These are phyloP conservation scores for Aspergillus ruber DNA, from an alignment of 2,329 filamentous ascomycete genomes.

Conservation along the genomic window DNA sequence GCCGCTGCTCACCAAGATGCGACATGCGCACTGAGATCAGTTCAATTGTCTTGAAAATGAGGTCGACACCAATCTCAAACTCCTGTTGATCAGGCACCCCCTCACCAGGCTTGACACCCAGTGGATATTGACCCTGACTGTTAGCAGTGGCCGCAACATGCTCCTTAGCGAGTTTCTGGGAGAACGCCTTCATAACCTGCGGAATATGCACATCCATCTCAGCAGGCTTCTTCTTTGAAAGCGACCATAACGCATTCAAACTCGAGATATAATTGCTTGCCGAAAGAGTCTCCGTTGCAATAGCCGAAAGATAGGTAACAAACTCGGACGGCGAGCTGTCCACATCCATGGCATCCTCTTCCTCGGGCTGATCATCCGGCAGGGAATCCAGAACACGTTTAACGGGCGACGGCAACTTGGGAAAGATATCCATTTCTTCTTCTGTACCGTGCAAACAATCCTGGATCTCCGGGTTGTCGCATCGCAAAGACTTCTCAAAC, in stretches of 20 bases:
- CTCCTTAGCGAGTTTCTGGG: slow-evolving; percentile 84
- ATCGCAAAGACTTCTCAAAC: slow-evolving; percentile 80
- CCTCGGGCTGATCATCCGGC: slow-evolving; percentile 72
- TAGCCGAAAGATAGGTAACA: slow-evolving; percentile 72
- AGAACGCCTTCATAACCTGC: slow-evolving; percentile 86
- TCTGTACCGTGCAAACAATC: slow-evolving; percentile 78
- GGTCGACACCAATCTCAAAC: slow-evolving; percentile 76
- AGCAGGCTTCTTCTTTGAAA: slow-evolving; percentile 75
- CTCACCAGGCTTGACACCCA: slow-evolving; percentile 36
- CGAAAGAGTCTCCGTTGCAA: slow-evolving; percentile 80
- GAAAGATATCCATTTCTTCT: slow-evolving; percentile 61
- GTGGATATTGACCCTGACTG: slow-evolving; percentile 38
- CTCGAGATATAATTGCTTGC: slow-evolving; percentile 76
- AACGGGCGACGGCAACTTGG: slow-evolving; percentile 67
- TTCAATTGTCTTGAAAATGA: slow-evolving; percentile 94
- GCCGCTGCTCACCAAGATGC: slow-evolving; percentile 77
- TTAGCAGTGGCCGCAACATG: slow-evolving; percentile 69
- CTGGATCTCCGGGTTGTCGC: slow-evolving; percentile 85
- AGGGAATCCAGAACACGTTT: slow-evolving; percentile 82
- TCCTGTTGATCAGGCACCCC: slow-evolving; percentile 63
- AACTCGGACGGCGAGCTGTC: slow-evolving; percentile 77
- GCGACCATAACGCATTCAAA: slow-evolving; percentile 87
- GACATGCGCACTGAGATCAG: slow-evolving; percentile 90
- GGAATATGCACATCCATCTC: slow-evolving; percentile 86
- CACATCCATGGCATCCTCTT: slow-evolving; percentile 74